These are phyloP conservation scores for Aspergillus fumigatus DNA, from an alignment of 2,329 filamentous ascomycete genomes.

Conservation along the genomic window DNA sequence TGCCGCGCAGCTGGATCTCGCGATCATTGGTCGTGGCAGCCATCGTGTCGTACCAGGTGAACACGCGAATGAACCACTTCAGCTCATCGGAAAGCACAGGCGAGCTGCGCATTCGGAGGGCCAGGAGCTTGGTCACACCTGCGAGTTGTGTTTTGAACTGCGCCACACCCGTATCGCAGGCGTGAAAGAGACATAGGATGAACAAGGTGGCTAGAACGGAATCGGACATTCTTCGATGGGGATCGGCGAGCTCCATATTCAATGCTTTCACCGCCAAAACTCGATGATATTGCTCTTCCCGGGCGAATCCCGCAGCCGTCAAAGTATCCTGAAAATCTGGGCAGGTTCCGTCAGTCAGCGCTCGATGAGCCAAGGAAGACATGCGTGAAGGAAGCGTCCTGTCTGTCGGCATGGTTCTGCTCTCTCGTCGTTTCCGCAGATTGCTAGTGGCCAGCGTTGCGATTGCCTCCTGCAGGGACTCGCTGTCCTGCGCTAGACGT, in stretches of 20 bases:
- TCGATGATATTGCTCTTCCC: conserved; percentile 80
- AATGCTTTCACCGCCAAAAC: conserved; percentile 76
- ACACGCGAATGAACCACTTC: conserved; percentile 83
- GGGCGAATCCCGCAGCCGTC: conserved; percentile 56
- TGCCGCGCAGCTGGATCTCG: conserved; percentile 70
- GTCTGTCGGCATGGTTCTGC: conserved; percentile 51
- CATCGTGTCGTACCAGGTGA: conserved; percentile 92
- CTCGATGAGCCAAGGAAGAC: conserved; percentile 44
- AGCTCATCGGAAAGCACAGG: conserved; percentile 61
- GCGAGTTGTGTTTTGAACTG: conserved; percentile 93
- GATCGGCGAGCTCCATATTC: conserved; percentile 78
- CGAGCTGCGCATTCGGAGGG: conserved; percentile 63
- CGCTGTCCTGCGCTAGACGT: conserved; percentile 69
- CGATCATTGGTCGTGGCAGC: conserved; percentile 88
- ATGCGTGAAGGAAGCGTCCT: conserved; percentile 48
- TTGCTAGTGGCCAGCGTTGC: conserved; percentile 87
- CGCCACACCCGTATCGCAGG: conserved; percentile 87
- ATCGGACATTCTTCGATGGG: conserved; percentile 70
- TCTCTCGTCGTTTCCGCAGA: conserved; percentile 69
- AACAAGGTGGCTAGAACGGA: conserved; percentile 83
- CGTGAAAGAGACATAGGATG: conserved; percentile 84
- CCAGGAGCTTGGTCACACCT: conserved; percentile 84
- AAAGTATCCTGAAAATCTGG: conserved; percentile 39
- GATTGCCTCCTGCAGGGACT: conserved; percentile 86
- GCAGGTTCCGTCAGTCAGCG: conserved; percentile 36